Evolutionary conservation across 2,329 filamentous ascomycete genomes (phyloP).

Genomic region (Gremmenia infestans): DNA sequence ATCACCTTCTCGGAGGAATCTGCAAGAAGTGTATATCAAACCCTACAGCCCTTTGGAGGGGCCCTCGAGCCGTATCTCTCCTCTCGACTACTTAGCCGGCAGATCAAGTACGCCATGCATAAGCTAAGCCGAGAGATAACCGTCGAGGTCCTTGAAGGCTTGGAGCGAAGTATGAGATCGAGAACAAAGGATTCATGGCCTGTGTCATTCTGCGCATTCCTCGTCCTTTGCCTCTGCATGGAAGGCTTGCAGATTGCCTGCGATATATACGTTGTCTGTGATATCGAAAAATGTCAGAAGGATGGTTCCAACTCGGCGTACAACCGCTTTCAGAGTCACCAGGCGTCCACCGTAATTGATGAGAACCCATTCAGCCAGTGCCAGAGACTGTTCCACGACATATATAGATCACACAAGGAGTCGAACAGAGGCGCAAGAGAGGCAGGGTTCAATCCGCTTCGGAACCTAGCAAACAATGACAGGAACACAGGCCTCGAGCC

Average conservation of each 20-base stretch:
- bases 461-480: conserved; percentile 1
- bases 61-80: conserved; percentile 13
- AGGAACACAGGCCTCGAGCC: conserved; percentile 10
- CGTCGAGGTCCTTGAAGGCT: conserved; percentile 13
- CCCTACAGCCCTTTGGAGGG: conserved; percentile 1
- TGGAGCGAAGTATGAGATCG: conserved; percentile 20
- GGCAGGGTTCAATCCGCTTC: conserved; percentile 21
- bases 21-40: conserved; percentile 8
- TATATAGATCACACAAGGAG: conserved; percentile 19
- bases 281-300: conserved; percentile 9
- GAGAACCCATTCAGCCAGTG: conserved; percentile 18
- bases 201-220: conserved; percentile 20
- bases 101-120: conserved; percentile 23
- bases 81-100: conserved; percentile 23
- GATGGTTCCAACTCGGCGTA: conserved; percentile 8
- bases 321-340: conserved; percentile 11
- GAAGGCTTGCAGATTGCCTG: conserved; percentile 20
- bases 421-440: conserved; percentile 13
- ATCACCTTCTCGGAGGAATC: conserved; percentile 20
- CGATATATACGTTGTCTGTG: conserved; percentile 20
- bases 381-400: conserved; percentile 24
- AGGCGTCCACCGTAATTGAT: conserved; percentile 17
- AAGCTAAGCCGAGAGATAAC: conserved; percentile 19
- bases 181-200: conserved; percentile 23
- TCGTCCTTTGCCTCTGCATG: conserved; percentile 24